Evolutionary conservation across 768 basidiomycete species (phyloP).

Genomic region (Tulasnella sp.): DNA sequence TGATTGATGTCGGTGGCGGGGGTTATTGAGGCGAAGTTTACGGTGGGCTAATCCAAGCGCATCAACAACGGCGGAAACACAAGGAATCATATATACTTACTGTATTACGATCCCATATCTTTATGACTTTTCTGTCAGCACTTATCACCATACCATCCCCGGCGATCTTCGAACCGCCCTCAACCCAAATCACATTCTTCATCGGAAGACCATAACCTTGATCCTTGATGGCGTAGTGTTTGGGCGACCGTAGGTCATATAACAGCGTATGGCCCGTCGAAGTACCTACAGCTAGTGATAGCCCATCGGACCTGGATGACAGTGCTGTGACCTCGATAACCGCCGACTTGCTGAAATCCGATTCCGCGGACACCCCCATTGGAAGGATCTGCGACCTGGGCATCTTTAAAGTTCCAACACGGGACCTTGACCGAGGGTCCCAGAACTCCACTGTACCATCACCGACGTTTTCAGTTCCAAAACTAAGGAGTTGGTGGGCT

Average conservation of each 20-base stretch:
- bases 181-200: conserved; percentile 77
- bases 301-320: conserved; percentile 71
- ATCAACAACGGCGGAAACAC: not conserved
- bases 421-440: conserved; percentile 76
- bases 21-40: conserved; percentile 86
- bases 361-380: conserved; percentile 28
- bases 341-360: conserved; percentile 23
- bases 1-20: conserved; percentile 84
- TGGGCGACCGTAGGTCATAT: conserved; percentile 81
- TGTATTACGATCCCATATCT: conserved; percentile 84
- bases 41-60: conserved; percentile 43
- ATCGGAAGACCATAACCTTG: conserved; percentile 93
- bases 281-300: conserved; percentile 89
- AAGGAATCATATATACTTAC: conserved; percentile 35
- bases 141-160: conserved; percentile 82
- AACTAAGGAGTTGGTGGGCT: conserved; percentile 77
- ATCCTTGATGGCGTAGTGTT: conserved; percentile 80
- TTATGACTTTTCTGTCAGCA: conserved; percentile 93
- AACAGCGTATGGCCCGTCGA: conserved; percentile 89
- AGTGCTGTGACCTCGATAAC: conserved; percentile 68
- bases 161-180: conserved; percentile 66
- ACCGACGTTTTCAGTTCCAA: conserved; percentile 54
- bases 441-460: conserved; percentile 86
- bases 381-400: conserved; percentile 40
- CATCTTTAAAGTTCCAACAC: conserved; percentile 56